phyloP scores from a whole-genome alignment of 345 rosid genomes.

The Camelina hispida region DNA sequence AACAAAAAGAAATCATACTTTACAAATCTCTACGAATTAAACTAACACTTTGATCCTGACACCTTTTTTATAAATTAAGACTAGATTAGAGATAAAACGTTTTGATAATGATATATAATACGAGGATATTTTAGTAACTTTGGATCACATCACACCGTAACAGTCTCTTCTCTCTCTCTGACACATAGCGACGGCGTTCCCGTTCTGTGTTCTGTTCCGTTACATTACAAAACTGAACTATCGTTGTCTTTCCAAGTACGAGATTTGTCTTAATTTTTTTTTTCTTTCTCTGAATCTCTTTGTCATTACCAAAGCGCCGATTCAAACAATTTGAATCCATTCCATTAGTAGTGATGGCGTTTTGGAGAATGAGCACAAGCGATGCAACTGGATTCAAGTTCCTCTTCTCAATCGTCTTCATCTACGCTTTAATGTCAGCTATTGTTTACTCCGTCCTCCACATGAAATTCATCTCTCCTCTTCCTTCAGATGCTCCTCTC shows the following conservation, averaged over 20 bases:
- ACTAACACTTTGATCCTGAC: background rate
- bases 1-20: background rate
- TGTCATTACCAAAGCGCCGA: background rate
- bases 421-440: constrained; percentile 71
- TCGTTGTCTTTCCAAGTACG: constrained; percentile 29
- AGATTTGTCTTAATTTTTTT: background rate
- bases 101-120: background rate
- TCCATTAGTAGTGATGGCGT: constrained; percentile 51
- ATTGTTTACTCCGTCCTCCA: constrained; percentile 63
- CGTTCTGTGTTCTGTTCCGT: constrained; percentile 1
- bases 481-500: constrained; percentile 76
- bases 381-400: constrained; percentile 72
- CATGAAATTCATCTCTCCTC: constrained; percentile 70
- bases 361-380: constrained; percentile 51
- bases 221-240: constrained; percentile 19
- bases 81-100: background rate
- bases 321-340: constrained; percentile 11
- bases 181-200: background rate
- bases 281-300: background rate
- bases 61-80: background rate
- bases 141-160: constrained; percentile 7
- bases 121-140: background rate
- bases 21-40: background rate
- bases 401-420: constrained; percentile 53
- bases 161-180: background rate